Conservation (phyloP, 441 rosid species). For the Adansonia grandidieri region DNA sequence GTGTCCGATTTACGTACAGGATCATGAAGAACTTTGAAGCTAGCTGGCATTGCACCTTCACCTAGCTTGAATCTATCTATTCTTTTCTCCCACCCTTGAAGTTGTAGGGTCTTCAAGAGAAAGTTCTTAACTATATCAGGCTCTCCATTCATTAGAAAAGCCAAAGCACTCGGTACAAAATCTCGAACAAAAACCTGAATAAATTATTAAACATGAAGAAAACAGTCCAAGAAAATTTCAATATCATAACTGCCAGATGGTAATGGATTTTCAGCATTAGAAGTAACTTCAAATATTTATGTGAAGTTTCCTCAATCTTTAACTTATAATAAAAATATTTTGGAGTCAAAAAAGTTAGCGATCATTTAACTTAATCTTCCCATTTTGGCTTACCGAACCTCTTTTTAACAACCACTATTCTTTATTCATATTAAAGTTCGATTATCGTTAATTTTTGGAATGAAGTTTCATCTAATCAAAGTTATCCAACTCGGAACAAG, state of each 20-base stretch:
- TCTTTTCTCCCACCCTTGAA: slow-evolving; percentile 93
- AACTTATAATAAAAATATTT: neutral
- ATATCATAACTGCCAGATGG: neutral
- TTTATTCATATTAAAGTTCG: neutral
- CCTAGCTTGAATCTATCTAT: slow-evolving; percentile 89
- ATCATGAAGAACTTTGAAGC: slow-evolving; percentile 93
- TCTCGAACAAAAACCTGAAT: slow-evolving; percentile 87
- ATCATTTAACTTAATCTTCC: neutral
- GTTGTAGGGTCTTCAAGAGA: slow-evolving; percentile 79
- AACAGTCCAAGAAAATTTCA: neutral
- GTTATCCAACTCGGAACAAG: neutral
- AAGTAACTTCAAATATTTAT: neutral
- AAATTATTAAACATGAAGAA: neutral
- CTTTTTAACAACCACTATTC: neutral
- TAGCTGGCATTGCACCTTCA: slow-evolving; percentile 96
- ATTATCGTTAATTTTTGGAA: neutral
- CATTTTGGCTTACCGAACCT: neutral
- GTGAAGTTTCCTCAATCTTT: neutral
- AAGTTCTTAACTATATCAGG: slow-evolving; percentile 91
- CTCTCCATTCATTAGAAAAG: slow-evolving; percentile 96
- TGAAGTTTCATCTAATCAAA: neutral
- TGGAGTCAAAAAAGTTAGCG: neutral
- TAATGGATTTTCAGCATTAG: slow-evolving; percentile 3
- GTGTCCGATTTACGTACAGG: slow-evolving; percentile 71
- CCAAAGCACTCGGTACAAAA: slow-evolving; percentile 91